Evolutionary conservation across 108 stramenopile species (phyloP), one percentile per base, ranked within the genome.

Genomic region (Skeletonema menzelii): DNA sequence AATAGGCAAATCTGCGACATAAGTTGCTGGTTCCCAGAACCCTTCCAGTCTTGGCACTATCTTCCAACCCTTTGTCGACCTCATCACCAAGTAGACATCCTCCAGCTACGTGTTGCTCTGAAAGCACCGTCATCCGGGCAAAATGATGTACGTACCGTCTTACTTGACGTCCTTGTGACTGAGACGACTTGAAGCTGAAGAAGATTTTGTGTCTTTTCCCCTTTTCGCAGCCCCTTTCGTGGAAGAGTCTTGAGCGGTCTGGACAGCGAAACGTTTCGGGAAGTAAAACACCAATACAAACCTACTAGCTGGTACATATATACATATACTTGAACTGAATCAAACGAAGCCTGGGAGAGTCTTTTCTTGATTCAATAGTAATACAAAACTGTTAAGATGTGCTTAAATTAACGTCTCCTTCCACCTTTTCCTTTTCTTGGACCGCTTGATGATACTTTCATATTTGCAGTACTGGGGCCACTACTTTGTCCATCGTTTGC

Each of bases 391-490:
- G 31, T 32, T 32, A 32, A 32, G n/a, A n/a, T n/a, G n/a, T n/a
- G n/a, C n/a, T n/a, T 37, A 11, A 42, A 7, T 75, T 46, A 70
- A 12, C 76, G 76, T 47, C 73, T 66, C 6, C 73, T 72, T 26
- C 80, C 75, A 12, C 68, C 70, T 53, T 82, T 82, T 34, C 76
- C 72, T 40, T 78, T 77, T 27, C 72, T 68, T 8, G 24, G 26
- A 22, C 42, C 74, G 56, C 82, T 69, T n/a, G 55, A 58, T 17
- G 82, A 65, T 12, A 86, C 83, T 24, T 79, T 72, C 13, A 88
- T 61, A 79, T 85, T 85, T 30, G 87, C 87, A 19, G 87, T 88
- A 59, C 83, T 86, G 14, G 72, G 70, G 13, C 67, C 70, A n/a
- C 38, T 34, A n/a, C 68, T 68, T 22, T 56, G 68, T 0, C 30